Percentiles rank a stretch among this genome's conserved stretches.
These are phyloP conservation scores for Trichoderma erinaceum DNA, from an alignment of 495 filamentous ascomycete genomes.

Conservation along the genomic window DNA sequence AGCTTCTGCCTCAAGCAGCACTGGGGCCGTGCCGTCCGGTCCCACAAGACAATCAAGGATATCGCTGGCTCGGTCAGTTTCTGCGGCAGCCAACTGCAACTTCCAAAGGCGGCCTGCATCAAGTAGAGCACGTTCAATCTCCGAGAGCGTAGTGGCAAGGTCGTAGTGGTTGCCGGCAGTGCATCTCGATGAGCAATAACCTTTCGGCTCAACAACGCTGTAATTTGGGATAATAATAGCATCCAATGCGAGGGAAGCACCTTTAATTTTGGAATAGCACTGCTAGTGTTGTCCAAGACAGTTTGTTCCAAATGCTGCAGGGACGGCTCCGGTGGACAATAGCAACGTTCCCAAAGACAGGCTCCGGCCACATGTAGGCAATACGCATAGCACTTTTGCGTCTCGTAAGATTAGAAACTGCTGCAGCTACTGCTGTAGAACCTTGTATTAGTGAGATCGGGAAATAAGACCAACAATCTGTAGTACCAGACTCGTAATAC, in stretches of 20 bases:
- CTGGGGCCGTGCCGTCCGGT: conserved; percentile 7
- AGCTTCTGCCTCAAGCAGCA: neutral
- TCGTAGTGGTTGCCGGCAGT: conserved; percentile 2
- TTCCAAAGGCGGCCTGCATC: neutral
- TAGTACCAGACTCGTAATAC: neutral
- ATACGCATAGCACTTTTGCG: neutral
- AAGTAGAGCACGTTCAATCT: conserved; percentile 12
- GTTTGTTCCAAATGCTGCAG: neutral
- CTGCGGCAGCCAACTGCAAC: neutral
- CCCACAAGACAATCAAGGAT: neutral
- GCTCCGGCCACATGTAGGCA: neutral
- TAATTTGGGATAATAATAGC: neutral
- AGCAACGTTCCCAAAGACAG: neutral
- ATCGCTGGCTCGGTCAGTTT: neutral
- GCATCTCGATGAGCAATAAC: neutral
- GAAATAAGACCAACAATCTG: neutral
- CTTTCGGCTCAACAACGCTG: neutral
- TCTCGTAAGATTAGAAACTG: neutral
- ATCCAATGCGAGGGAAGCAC: neutral
- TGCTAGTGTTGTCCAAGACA: neutral
- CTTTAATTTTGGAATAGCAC: neutral
- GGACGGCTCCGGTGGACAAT: neutral
- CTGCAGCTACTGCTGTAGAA: neutral
- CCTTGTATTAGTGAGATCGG: neutral
- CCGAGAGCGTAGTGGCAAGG: neutral